Percentiles rank a stretch among this genome's conserved stretches.
phyloP scores from a whole-genome alignment of 1,284 basidiomycete species.

The Trametes pubescens region DNA sequence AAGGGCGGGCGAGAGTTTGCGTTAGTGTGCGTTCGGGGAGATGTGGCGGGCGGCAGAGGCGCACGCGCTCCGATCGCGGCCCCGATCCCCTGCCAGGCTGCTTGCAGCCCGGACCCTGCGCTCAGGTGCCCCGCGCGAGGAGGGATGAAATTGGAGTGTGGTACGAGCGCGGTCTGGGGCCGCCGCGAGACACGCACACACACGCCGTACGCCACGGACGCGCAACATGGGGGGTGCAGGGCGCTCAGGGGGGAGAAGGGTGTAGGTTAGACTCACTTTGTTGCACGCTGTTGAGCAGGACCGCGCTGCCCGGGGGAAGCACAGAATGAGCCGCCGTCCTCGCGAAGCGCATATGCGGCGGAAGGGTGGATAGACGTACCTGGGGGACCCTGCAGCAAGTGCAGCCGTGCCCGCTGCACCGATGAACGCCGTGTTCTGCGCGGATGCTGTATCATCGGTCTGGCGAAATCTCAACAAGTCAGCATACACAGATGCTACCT shows the following conservation, averaged over 20 bases:
- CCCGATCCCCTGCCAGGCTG: neutral
- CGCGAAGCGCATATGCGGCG: neutral
- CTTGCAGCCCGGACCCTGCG: neutral
- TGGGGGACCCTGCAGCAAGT: conserved; percentile 20
- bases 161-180: neutral
- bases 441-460: neutral
- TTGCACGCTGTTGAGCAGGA: conserved; percentile 13
- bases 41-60: neutral
- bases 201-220: conserved; percentile 3
- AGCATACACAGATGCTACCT: neutral
- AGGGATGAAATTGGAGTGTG: no score
- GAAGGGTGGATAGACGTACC: conserved; percentile 20
- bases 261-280: conserved; percentile 22
- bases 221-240: no score
- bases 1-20: no score
- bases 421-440: conserved; percentile 13
- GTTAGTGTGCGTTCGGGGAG: conserved; percentile 6
- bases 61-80: neutral
- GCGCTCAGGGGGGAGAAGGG: neutral
- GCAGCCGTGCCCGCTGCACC: conserved; percentile 26
- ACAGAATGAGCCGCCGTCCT: neutral
- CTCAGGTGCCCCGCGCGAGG: neutral
- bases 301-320: conserved; percentile 14
- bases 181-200: neutral
- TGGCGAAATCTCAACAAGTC: neutral